Evolutionary conservation across 2,329 filamentous ascomycete genomes (phyloP).

Genomic region (Ophiostoma perfectum): DNA sequence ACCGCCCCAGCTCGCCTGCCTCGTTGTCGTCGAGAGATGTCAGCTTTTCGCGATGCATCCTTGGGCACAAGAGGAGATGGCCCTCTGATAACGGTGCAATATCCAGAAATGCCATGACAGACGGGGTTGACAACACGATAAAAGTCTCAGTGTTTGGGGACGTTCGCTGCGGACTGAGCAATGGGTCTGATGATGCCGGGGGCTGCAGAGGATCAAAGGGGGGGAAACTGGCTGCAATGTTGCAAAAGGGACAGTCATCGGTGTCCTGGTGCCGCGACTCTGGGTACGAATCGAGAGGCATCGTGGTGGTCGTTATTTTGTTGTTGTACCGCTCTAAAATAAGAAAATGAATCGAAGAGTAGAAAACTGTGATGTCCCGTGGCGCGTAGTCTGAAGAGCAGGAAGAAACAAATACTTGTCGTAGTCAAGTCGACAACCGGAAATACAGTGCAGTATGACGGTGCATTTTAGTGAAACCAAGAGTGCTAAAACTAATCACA

Average conservation of each 20-base stretch:
- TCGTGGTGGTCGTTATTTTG: background rate
- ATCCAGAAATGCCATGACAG: conserved; percentile 83
- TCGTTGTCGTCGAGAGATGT: conserved; percentile 61
- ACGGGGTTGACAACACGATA: conserved; percentile 70
- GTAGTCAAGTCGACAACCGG: no score
- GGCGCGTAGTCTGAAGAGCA: background rate
- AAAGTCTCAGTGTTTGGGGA: conserved; percentile 45
- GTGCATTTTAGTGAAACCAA: no score
- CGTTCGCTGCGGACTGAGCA: conserved; percentile 34
- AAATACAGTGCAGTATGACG: no score
- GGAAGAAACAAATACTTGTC: background rate
- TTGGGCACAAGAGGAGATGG: conserved; percentile 76
- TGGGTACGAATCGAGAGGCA: conserved; percentile 1
- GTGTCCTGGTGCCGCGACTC: conserved; percentile 15
- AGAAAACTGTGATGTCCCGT: background rate
- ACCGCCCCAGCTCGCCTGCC: conserved; percentile 59
- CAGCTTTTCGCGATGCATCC: conserved; percentile 71
- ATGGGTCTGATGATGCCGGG: conserved; percentile 35
- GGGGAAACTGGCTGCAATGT: conserved; percentile 47
- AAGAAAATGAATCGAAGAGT: background rate
- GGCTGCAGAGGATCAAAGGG: conserved; percentile 44
- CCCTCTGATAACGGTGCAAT: conserved; percentile 81
- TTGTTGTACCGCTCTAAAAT: background rate
- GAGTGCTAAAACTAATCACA: no score
- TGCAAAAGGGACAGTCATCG: conserved; percentile 56